Percentiles rank a stretch among this genome's conserved stretches.
These are phyloP conservation scores for Fusarium dimerum DNA, from an alignment of 2,329 filamentous ascomycete species.

Conservation along the genomic window DNA sequence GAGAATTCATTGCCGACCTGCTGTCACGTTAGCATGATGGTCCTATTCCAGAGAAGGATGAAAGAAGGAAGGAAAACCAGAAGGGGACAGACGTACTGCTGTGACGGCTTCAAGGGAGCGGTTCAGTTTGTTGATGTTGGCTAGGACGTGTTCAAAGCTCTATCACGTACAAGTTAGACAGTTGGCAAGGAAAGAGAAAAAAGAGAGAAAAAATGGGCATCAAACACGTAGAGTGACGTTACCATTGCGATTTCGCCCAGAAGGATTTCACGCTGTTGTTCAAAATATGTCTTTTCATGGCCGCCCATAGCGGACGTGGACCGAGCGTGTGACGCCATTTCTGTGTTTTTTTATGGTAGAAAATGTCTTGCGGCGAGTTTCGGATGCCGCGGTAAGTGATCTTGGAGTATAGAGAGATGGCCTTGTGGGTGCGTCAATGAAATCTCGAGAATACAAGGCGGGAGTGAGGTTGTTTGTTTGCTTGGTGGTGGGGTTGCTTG, in stretches of 20 bases:
- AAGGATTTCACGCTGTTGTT: conserved; percentile 72
- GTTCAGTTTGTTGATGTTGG: conserved; percentile 95
- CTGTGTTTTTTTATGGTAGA: not conserved
- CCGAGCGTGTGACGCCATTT: conserved; percentile 35
- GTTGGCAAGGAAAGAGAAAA: no score
- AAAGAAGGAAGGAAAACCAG: not conserved
- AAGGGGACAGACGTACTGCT: conserved; percentile 56
- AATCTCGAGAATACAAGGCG: not conserved
- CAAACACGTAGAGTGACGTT: conserved; percentile 17
- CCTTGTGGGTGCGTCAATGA: conserved; percentile 6
- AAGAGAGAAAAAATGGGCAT: no score
- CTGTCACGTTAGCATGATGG: no score
- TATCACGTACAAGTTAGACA: conserved; percentile 28
- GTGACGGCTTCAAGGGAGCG: conserved; percentile 89
- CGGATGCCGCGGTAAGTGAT: conserved; percentile 7
- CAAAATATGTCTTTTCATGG: conserved; percentile 64
- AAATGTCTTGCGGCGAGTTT: not conserved
- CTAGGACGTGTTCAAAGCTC: conserved; percentile 86
- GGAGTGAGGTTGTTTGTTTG: not conserved
- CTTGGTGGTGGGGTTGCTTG: not conserved
- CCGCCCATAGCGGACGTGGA: conserved; percentile 30
- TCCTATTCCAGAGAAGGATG: not conserved
- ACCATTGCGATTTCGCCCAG: conserved; percentile 74
- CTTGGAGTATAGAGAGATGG: conserved; percentile 1
- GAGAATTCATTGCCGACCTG: conserved; percentile 94